Conservation (phyloP, 768 basidiomycete species). For the Mycena kentingensis region DNA sequence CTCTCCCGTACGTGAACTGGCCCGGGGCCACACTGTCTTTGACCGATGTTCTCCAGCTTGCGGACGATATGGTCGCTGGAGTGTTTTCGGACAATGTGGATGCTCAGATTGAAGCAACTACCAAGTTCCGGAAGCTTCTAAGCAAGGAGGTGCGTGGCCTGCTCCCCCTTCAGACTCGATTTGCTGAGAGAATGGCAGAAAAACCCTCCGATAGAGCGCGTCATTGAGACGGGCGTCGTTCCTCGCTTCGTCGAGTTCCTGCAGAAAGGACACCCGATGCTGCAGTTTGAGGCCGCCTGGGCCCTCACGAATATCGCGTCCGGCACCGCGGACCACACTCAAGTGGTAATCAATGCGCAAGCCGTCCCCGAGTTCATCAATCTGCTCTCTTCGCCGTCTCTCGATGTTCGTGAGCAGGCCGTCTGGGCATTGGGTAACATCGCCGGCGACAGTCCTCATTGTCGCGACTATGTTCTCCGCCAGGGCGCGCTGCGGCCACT, state of each 20-base stretch:
- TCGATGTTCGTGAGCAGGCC: slow-evolving; percentile 98
- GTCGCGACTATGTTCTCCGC: slow-evolving; percentile 94
- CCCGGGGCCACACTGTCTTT: slow-evolving; percentile 11
- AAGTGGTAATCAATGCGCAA: slow-evolving; percentile 92
- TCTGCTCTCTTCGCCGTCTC: slow-evolving; percentile 87
- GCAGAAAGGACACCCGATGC: slow-evolving; percentile 75
- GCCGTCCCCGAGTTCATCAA: slow-evolving; percentile 98
- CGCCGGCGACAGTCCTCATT: slow-evolving; percentile 96
- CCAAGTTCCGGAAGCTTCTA: slow-evolving; percentile 96
- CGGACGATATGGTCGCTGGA: slow-evolving; percentile 89
- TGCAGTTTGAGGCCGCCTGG: slow-evolving; percentile 97
- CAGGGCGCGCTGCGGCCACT: slow-evolving; percentile 93
- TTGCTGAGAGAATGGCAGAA: too few species aligned
- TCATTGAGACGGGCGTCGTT: slow-evolving; percentile 96
- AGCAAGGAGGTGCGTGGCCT: too few species aligned
- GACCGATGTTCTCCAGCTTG: slow-evolving; percentile 51
- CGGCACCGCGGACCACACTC: slow-evolving; percentile 97
- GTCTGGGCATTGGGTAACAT: slow-evolving; percentile 99
- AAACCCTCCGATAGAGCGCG: slow-evolving; percentile 98
- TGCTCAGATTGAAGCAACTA: slow-evolving; percentile 93
- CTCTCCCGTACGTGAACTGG: slow-evolving; percentile 44
- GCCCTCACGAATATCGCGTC: slow-evolving; percentile 97
- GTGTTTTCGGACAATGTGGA: slow-evolving; percentile 93
- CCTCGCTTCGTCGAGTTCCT: slow-evolving; percentile 97
- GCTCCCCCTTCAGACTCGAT: too few species aligned